phyloP scores from a whole-genome alignment of 192 early-diverging fungal species.

The Chytriomyces sp. region DNA sequence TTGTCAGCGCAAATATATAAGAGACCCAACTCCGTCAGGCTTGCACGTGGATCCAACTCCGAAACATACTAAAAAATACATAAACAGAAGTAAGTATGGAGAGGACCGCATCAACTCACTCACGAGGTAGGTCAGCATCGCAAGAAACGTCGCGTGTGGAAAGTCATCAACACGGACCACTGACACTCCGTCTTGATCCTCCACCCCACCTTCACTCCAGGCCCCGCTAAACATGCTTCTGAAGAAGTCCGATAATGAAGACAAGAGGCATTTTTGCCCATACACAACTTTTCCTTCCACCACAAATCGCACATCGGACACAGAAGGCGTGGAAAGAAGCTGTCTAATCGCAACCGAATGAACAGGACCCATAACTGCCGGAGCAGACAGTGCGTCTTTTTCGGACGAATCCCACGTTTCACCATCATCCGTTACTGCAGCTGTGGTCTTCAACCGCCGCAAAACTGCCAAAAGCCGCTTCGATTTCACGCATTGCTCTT shows the following conservation, averaged over 20 bases:
- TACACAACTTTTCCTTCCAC: constrained; percentile 34
- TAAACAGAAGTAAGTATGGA: background rate
- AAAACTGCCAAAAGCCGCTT: constrained; percentile 26
- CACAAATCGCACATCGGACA: constrained; percentile 38
- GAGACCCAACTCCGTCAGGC: background rate
- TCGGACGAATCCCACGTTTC: background rate
- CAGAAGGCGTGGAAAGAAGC: constrained; percentile 30
- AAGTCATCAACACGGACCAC: constrained; percentile 37
- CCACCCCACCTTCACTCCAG: constrained; percentile 13
- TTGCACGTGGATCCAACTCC: constrained; percentile 12
- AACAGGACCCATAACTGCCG: background rate
- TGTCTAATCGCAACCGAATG: constrained; percentile 30
- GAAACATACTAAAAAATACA: background rate
- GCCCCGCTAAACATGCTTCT: constrained; percentile 34
- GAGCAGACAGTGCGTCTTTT: background rate
- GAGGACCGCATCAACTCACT: background rate
- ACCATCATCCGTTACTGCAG: background rate
- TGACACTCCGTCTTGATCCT: background rate
- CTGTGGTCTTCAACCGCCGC: background rate
- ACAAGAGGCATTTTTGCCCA: constrained; percentile 40
- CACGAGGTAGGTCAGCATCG: constrained; percentile 36
- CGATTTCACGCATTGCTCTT: background rate
- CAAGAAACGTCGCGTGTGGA: constrained; percentile 29
- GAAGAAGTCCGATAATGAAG: constrained; percentile 37
- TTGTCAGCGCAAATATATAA: constrained; percentile 28